Base-by-base conservation (phyloP, 2,329 filamentous ascomycete genomes). In the Colletotrichum gloeosporioides region DNA sequence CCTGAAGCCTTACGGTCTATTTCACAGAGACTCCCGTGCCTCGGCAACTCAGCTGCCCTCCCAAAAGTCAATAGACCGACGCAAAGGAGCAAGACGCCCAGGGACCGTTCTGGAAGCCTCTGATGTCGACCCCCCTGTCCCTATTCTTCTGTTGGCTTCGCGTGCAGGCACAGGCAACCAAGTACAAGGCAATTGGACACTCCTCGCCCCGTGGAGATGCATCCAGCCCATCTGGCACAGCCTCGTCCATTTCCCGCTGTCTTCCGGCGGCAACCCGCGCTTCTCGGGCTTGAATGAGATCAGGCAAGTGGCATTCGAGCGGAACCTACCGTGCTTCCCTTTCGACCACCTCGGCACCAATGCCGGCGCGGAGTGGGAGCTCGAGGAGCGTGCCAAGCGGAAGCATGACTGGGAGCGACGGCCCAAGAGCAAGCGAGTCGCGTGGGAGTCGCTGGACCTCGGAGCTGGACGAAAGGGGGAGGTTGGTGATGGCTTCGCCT, bases 121-220 rank as follows among this genome's bases (percentile, higher is more conserved):
- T 10, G 78, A 87, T 2, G 88, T 86, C 10, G 96, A 98, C 80
- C 95, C 95, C 2, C 86, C 90, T 3, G 97, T 99, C 18, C 97
- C 97, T 1, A 85, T 96, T 53, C 87, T 96, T 2, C 85, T 98
- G 8, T 88, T 95, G 6, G 89, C 93, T 39, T 92, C 91, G 13
- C 90, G 92, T 5, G 83, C 89, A 12, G 82, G 85, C 13, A 80
- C 83, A 2, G 85, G 85, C 49, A 86, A 84, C 13, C 90, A 89
- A 63, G 86, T 88, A 2, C 92, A 94, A 64, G 93, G 94, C 0
- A 93, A 89, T 0, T 99, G 96, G 95, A 97, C 93, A 0, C 83
- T 99, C 2, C 88, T 99, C 29, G 89, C 97, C 4, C 97, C 97
- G 0, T 98, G 96, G 95, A 96, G 95, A 82, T 98, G 95, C 80